Percentiles rank a stretch among this genome's conserved stretches.
Evolutionary conservation across 2,329 filamentous ascomycete species (phyloP).

Genomic region (Torrubiellomyces zombiae): DNA sequence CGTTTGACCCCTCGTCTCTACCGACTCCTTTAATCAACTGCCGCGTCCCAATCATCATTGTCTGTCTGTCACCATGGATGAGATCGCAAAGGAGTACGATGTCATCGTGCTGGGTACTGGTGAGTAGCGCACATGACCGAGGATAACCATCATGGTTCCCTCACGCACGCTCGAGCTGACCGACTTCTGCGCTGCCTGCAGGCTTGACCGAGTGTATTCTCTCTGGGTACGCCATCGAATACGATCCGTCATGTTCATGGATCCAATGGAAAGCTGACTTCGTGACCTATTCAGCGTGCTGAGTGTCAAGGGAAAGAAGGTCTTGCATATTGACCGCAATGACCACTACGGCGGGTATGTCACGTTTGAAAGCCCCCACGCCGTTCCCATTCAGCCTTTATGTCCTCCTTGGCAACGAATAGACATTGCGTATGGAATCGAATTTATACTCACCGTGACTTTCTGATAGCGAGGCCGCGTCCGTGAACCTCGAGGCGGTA

Average conservation of each 20-base stretch:
- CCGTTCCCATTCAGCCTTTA: too few relatives aligned
- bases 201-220: constrained; percentile 98
- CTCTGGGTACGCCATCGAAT: constrained; percentile 53
- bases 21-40: too few relatives aligned
- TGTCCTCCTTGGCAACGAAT: too few relatives aligned
- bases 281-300: constrained; percentile 62
- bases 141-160: not conserved
- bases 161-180: constrained; percentile 6
- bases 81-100: constrained; percentile 97
- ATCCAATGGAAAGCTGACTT: too few relatives aligned
- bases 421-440: too few relatives aligned
- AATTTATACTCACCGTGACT: constrained; percentile 13
- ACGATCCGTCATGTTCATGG: not conserved
- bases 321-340: constrained; percentile 96
- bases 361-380: too few relatives aligned
- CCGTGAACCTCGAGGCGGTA: constrained; percentile 90
- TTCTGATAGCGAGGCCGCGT: constrained; percentile 60
- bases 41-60: constrained; percentile 3
- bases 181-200: constrained; percentile 19
- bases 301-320: constrained; percentile 97
- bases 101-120: constrained; percentile 96
- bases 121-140: constrained; percentile 26
- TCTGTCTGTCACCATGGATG: constrained; percentile 72
- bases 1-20: too few relatives aligned
- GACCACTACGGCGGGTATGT: constrained; percentile 93